Base-by-base conservation (phyloP, 441 rosid species). In the Metrosideros polymorpha region DNA sequence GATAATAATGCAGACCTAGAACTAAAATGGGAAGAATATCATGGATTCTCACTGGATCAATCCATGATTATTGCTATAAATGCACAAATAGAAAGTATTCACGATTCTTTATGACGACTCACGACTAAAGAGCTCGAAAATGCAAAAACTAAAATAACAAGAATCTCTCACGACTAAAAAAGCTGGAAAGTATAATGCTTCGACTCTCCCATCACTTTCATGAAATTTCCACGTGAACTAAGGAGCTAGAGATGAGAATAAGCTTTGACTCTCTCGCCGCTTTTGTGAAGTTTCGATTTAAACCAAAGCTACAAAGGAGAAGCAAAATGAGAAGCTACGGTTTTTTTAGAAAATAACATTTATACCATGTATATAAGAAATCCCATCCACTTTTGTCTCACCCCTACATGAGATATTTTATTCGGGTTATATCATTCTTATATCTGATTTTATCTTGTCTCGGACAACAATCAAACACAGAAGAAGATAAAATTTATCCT, bases 361-460 rank as follows among this genome's bases (percentile, higher is more conserved):
- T 61, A 30, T 30, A 61, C 39, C 39, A 30, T 15, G 42, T 12
- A 61, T 7, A 1, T 17, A 61, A n/a, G 1, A 61, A 30, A 63
- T 17, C 3, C 0, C 19, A 0, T 63, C 0, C 10, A 30, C 0
- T 1, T 63, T 32, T 32, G 1, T 17, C n/a, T n/a, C n/a, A n/a
- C n/a, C 6, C 6, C 1, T 61, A 30, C 6, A 30, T 0, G 12
- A 0, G 75, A 30, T 30, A 63, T 63, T 8, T 61, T 8, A 1
- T 30, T 1, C 0, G 0, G 3, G 1, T 7, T 3, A 61, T 18
- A 30, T 17, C 0, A 0, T 2, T 17, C 22, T 63, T 17, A 30
- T 7, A 32, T 3, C 0, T 7, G 2, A 61, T 61, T 29, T 59
- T 59, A 14, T 59, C 3, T 2, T 30, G 5, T 61, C 19, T 29